phyloP scores from a whole-genome alignment of 2,329 filamentous ascomycete species.

The Talaromyces islandicus region DNA sequence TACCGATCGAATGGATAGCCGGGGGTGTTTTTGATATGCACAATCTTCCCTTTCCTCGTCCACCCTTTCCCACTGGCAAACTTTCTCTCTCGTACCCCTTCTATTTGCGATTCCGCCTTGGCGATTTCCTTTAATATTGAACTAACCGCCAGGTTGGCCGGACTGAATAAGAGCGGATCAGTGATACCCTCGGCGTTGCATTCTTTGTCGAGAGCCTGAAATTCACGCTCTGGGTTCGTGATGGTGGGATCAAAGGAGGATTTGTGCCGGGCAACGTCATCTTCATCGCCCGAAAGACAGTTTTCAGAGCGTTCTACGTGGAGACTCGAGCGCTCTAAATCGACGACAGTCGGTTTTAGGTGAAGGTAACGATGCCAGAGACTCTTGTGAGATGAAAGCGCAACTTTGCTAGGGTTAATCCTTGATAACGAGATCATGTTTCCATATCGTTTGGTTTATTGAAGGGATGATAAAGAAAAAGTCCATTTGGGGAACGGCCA shows the following conservation, averaged over 20 bases:
- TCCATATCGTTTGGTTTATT: background rate
- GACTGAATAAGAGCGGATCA: conserved; percentile 19
- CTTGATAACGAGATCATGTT: background rate
- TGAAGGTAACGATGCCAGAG: background rate
- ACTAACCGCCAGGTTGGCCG: conserved; percentile 19
- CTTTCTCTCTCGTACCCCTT: conserved; percentile 3
- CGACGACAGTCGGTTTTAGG: background rate
- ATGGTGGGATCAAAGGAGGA: conserved; percentile 21
- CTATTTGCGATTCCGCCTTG: conserved; percentile 11
- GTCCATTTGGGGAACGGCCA: background rate
- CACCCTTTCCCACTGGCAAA: conserved; percentile 19
- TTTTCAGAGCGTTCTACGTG: conserved; percentile 17
- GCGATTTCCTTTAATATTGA: conserved; percentile 15
- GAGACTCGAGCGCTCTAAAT: conserved; percentile 7
- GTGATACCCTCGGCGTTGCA: conserved; percentile 16
- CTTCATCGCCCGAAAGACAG: conserved; percentile 21
- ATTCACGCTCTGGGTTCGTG: conserved; percentile 17
- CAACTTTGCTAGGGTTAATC: background rate
- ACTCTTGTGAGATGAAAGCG: background rate
- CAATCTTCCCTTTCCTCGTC: conserved; percentile 17
- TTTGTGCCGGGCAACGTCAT: conserved; percentile 20
- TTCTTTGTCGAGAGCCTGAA: conserved; percentile 16
- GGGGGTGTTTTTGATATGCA: conserved; percentile 14
- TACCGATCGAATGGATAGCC: conserved; percentile 8
- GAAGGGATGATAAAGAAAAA: no score